Conservation (phyloP, 345 rosid genomes). For the Toxicodendron radicans region DNA sequence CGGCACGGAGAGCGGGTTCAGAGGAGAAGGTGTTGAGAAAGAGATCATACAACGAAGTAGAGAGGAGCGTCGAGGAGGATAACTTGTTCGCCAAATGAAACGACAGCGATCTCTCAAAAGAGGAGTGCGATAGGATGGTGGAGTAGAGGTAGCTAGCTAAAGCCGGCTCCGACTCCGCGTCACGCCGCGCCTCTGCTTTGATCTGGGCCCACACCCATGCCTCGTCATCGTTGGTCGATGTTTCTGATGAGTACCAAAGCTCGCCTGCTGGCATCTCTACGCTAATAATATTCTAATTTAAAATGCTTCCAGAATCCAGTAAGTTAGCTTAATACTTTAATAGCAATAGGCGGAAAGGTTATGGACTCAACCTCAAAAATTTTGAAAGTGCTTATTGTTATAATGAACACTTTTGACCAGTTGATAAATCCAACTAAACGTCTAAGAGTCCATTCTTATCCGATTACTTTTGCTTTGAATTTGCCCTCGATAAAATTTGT, state of each 20-base stretch:
- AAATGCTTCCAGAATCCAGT: background rate
- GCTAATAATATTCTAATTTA: background rate
- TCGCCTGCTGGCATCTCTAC: constrained; percentile 69
- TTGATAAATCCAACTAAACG: no score
- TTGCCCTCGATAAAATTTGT: no score
- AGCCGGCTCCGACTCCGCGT: constrained; percentile 95
- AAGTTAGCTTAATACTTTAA: no score
- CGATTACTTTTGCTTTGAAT: no score
- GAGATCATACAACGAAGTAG: constrained; percentile 91
- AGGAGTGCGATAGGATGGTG: constrained; percentile 89
- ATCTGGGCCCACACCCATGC: constrained; percentile 82
- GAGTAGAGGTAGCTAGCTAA: constrained; percentile 92
- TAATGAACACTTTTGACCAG: no score
- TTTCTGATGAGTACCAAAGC: constrained; percentile 32
- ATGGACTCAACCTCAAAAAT: no score
- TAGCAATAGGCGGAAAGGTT: no score
- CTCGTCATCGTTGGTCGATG: constrained; percentile 50
- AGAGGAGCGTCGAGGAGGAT: constrained; percentile 93
- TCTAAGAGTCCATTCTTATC: no score
- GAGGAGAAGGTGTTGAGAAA: constrained; percentile 79
- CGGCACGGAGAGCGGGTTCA: constrained; percentile 69
- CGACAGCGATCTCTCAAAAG: constrained; percentile 83
- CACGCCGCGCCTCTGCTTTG: constrained; percentile 85
- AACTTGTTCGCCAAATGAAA: constrained; percentile 96
- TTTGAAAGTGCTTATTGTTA: no score